phyloP scores from a whole-genome alignment of 306 rosid species.

The Benincasa hispida region DNA sequence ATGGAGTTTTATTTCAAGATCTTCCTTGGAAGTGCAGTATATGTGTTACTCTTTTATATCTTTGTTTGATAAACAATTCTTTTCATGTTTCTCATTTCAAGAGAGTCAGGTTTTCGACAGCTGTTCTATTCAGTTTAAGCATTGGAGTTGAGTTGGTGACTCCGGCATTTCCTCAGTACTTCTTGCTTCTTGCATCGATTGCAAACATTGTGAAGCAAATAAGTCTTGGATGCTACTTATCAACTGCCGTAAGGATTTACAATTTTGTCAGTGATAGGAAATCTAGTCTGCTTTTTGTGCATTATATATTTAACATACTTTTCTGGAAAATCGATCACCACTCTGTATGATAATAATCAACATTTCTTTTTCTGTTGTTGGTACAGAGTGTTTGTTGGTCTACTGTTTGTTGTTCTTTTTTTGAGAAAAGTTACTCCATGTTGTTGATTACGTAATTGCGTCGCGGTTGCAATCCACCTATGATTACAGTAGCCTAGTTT shows the following conservation, averaged over 20 bases:
- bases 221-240: slow-evolving; percentile 77
- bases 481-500: not conserved
- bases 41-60: not conserved
- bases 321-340: not conserved
- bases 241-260: slow-evolving; percentile 57
- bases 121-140: slow-evolving; percentile 64
- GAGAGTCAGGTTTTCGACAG: slow-evolving; percentile 82
- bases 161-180: slow-evolving; percentile 55
- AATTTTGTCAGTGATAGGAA: not conserved
- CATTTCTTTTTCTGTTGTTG: not conserved
- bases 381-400: not conserved
- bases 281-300: not conserved
- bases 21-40: not conserved
- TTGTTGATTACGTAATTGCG: not conserved
- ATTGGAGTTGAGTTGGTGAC: slow-evolving; percentile 86
- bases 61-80: not conserved
- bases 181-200: slow-evolving; percentile 75
- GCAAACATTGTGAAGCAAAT: slow-evolving; percentile 91
- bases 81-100: slow-evolving; percentile 23
- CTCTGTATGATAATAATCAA: not conserved
- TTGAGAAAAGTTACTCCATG: not conserved
- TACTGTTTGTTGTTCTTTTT: not conserved
- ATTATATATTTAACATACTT: not conserved
- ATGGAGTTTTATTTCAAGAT: not conserved
- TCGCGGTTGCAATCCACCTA: not conserved